phyloP scores from a whole-genome alignment of 2,329 filamentous ascomycete genomes.

The Colletotrichum sp. region DNA sequence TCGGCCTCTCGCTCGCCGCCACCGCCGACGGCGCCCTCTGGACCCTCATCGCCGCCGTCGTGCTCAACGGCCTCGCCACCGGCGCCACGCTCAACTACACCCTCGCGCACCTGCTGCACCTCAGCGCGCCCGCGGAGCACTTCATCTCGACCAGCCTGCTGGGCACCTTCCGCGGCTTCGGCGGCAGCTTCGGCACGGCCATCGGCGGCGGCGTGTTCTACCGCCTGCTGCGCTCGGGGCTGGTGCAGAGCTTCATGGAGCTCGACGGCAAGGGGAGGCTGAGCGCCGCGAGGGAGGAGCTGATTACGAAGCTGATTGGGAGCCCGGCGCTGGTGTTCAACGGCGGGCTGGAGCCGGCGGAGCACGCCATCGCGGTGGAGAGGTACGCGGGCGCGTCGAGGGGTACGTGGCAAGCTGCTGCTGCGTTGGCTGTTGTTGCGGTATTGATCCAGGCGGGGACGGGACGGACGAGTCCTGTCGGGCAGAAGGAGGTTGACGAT shows the following conservation, averaged over 20 bases:
- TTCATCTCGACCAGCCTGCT: constrained; percentile 79
- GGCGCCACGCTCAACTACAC: constrained; percentile 82
- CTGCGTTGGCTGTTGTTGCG: constrained; percentile 46
- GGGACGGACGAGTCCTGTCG: constrained; percentile 54
- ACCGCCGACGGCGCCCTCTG: constrained; percentile 54
- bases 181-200: constrained; percentile 79
- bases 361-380: constrained; percentile 49
- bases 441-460: constrained; percentile 54
- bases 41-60: constrained; percentile 65
- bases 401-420: constrained; percentile 53
- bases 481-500: constrained; percentile 38
- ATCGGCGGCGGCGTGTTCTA: constrained; percentile 80
- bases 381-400: constrained; percentile 52
- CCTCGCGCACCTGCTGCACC: constrained; percentile 78
- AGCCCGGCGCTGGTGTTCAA: constrained; percentile 56
- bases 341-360: constrained; percentile 42
- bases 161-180: constrained; percentile 82
- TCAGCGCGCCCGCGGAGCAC: constrained; percentile 69
- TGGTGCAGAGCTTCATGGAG: constrained; percentile 61
- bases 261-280: constrained; percentile 45
- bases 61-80: constrained; percentile 74
- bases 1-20: constrained; percentile 60
- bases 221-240: constrained; percentile 59
- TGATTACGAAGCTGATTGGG: constrained; percentile 55
- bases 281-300: constrained; percentile 34